Conservation (phyloP, 208 protist species). For the Leishmania gerbilli region DNA sequence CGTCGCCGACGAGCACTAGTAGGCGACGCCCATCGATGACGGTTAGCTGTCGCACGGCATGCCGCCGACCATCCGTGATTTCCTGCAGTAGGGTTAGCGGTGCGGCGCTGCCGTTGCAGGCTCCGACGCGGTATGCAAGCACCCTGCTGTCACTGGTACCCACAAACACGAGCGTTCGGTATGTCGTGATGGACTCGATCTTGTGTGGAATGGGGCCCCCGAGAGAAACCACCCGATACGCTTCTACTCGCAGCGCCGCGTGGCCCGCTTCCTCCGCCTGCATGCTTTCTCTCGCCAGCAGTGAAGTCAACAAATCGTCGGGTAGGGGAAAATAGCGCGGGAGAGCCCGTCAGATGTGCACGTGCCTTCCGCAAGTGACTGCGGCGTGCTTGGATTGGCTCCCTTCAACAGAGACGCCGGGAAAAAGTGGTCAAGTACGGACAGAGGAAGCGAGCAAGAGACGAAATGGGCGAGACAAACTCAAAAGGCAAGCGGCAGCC, state of each 20-base stretch:
- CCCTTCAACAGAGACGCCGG: not conserved
- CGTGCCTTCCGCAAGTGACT: not conserved
- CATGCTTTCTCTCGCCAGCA: slow-evolving; percentile 2
- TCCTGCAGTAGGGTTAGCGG: slow-evolving; percentile 24
- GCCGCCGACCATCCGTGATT: slow-evolving; percentile 15
- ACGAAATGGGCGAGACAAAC: not conserved
- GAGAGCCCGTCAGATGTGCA: not conserved
- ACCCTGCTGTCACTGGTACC: slow-evolving; percentile 67
- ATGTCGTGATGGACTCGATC: slow-evolving; percentile 51
- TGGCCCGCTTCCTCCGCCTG: slow-evolving; percentile 1
- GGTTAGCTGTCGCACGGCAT: slow-evolving; percentile 45
- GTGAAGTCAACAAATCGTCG: not conserved
- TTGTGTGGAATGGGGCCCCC: slow-evolving; percentile 29
- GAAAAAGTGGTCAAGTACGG: not conserved
- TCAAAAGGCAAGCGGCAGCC: not conserved
- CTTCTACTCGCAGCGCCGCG: slow-evolving; percentile 11
- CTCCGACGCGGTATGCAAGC: slow-evolving; percentile 37
- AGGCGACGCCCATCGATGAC: slow-evolving; percentile 37
- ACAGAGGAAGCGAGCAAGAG: not conserved
- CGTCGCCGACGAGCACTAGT: slow-evolving; percentile 31
- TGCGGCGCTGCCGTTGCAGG: not conserved
- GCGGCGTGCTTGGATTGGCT: not conserved
- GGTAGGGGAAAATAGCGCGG: not conserved
- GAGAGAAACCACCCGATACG: slow-evolving; percentile 20
- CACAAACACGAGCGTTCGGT: slow-evolving; percentile 46